Conservation (phyloP, 192 early-diverging fungal genomes). For the Dissophora ornata region DNA sequence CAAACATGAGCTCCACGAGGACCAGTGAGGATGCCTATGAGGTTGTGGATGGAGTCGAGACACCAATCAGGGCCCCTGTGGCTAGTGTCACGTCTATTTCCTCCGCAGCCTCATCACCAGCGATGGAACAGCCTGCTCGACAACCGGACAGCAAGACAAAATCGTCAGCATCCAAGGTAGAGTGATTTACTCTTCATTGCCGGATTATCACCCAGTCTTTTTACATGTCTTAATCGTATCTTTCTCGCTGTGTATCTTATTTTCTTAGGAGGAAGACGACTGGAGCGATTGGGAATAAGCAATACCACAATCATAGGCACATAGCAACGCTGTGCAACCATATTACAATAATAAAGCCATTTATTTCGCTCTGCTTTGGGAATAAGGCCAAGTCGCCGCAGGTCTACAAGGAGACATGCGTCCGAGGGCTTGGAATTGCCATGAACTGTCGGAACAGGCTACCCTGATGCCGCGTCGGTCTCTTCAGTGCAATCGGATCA, state of each 20-base stretch:
- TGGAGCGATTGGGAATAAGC: conserved; percentile 54
- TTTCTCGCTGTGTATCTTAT: too few species aligned
- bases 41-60: conserved; percentile 30
- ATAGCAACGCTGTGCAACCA: too few species aligned
- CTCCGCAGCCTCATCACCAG: conserved; percentile 30
- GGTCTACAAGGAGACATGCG: not conserved
- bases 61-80: conserved; percentile 18
- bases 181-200: too few species aligned
- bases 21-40: conserved; percentile 44
- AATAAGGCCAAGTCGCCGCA: too few species aligned
- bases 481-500: conserved; percentile 39
- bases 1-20: conserved; percentile 43
- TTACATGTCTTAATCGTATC: too few species aligned
- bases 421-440: conserved; percentile 5
- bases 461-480: conserved; percentile 38
- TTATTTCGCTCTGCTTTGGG: too few species aligned
- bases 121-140: conserved; percentile 11
- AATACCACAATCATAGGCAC: too few species aligned
- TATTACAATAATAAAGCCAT: too few species aligned
- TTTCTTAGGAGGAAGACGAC: conserved; percentile 54
- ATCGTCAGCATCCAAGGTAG: conserved; percentile 25
- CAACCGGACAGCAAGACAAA: conserved; percentile 21
- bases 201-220: too few species aligned
- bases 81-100: conserved; percentile 19
- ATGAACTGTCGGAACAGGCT: conserved; percentile 37